These are phyloP conservation scores for Teratosphaeria gauchensis DNA, from an alignment of 2,329 filamentous ascomycete species.

Conservation along the genomic window DNA sequence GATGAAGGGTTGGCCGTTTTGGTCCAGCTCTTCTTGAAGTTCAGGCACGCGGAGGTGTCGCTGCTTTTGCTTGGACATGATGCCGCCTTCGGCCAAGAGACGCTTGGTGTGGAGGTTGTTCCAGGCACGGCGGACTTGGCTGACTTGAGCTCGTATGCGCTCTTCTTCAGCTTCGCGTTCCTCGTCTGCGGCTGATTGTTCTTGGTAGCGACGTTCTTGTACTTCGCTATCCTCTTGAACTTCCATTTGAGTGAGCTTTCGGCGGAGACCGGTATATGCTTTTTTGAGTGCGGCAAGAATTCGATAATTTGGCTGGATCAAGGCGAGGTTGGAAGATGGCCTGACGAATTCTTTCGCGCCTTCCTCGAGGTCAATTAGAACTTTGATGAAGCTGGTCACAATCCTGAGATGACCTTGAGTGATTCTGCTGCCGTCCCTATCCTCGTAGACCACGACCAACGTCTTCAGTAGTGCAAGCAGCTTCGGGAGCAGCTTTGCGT, in stretches of 20 bases:
- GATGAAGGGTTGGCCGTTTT: constrained; percentile 31
- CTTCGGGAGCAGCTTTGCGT: constrained; percentile 17
- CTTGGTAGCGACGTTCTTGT: constrained; percentile 1
- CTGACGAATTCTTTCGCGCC: constrained; percentile 11
- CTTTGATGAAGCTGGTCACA: constrained; percentile 8
- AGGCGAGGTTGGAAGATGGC: constrained; percentile 4
- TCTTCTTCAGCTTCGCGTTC: constrained; percentile 4
- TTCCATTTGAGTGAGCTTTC: constrained; percentile 1
- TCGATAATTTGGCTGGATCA: constrained; percentile 10
- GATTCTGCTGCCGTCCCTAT: constrained; percentile 7
- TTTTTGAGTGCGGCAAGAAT: constrained; percentile 10
- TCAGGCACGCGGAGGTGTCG: constrained; percentile 12
- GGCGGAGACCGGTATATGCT: constrained; percentile 7
- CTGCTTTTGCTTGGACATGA: constrained; percentile 8
- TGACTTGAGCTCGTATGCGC: background rate
- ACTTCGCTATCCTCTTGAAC: background rate
- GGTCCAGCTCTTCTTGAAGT: constrained; percentile 22
- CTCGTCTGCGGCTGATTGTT: constrained; percentile 1
- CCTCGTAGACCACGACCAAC: constrained; percentile 10
- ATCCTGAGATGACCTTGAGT: constrained; percentile 9
- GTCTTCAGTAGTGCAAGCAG: constrained; percentile 13
- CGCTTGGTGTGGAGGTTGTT: constrained; percentile 15
- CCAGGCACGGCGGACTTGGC: constrained; percentile 11
- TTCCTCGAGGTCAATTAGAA: constrained; percentile 10
- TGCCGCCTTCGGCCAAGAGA: constrained; percentile 7